These are phyloP conservation scores for Phytophthora fragariae DNA, from an alignment of 352 stramenopile species.

Conservation along the genomic window DNA sequence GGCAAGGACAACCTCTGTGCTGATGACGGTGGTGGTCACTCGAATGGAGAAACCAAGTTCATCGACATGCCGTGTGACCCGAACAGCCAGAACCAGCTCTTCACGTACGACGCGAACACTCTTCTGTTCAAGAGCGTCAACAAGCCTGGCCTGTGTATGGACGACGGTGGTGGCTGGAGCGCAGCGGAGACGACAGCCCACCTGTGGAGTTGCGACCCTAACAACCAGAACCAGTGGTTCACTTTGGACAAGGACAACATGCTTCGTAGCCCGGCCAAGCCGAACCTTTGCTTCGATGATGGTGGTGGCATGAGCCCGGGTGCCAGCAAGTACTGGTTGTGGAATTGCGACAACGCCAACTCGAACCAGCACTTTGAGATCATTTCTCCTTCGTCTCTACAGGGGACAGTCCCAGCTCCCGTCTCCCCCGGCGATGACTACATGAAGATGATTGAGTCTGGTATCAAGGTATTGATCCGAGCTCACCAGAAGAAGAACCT, in stretches of 20 bases:
- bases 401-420: not conserved
- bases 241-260: slow-evolving; percentile 18
- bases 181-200: not conserved
- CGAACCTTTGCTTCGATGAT: not conserved
- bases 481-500: slow-evolving; percentile 16
- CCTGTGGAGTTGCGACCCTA: slow-evolving; percentile 16
- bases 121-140: slow-evolving; percentile 34
- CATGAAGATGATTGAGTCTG: slow-evolving; percentile 2
- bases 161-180: slow-evolving; percentile 31
- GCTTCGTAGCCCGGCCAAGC: not conserved
- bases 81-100: slow-evolving; percentile 31
- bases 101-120: slow-evolving; percentile 32
- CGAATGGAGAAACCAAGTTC: slow-evolving; percentile 13
- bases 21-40: slow-evolving; percentile 28
- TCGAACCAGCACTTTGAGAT: slow-evolving; percentile 36
- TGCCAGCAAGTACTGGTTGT: not conserved
- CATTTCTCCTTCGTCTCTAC: not conserved
- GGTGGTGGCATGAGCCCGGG: not conserved
- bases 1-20: slow-evolving; percentile 31
- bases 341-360: slow-evolving; percentile 22
- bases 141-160: slow-evolving; percentile 37
- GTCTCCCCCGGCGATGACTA: not conserved
- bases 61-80: slow-evolving; percentile 22
- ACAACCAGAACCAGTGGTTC: slow-evolving; percentile 41
- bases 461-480: slow-evolving; percentile 5